Base-by-base conservation (phyloP, 331 rosid genomes). In the Arachis monticola region DNA sequence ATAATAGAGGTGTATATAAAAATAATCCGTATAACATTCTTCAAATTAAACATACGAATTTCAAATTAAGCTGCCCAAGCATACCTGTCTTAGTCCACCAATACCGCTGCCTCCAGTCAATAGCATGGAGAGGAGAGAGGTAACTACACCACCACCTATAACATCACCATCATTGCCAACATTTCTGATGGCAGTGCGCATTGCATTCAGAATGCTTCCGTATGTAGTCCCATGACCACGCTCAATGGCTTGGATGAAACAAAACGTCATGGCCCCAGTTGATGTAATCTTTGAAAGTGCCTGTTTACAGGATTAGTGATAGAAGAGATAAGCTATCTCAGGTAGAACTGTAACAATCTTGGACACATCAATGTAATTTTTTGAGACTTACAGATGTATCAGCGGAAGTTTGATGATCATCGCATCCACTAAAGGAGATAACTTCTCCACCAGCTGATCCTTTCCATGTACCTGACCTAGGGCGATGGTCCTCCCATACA, bases 221-320 rank as follows among this genome's bases (percentile, higher is more conserved):
- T 95, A 95, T 7, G 97, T 90, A 22, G 86, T 42, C 12, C 88
- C 97, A 5, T 91, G 91, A 66, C 97, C 99, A 32, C 82, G 92
- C 85, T 92, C 99, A 2, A 95, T 73, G 2, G 99, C 97, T 84
- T 92, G 97, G 80, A 95, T 92, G 87, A 95, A 95, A 88, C 97
- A 92, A 82, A 61, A 95, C 6, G 99, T 95, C 97, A 95, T 92
- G 70, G 97, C 99, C 55, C 99, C 99, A 51, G 99, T 95, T 67
- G 99, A 95, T 38, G 97, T 90, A 61, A 95, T 86, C 88, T 65
- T 95, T 10, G 98, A 95, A 14, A 95, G 80, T 65, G 99, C 99
- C 99, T 95, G 89, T 81, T 77, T 48, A 60, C 69, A 58, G 10
- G 10, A 1, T 65, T 38, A 65, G 58, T 38, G 50, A 70, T 41